A percentile compares a stretch with the other conserved stretches of the same genome.
Evolutionary conservation across 2,329 filamentous ascomycete genomes (phyloP).

Genomic region (Rhynchosporium graminicola): DNA sequence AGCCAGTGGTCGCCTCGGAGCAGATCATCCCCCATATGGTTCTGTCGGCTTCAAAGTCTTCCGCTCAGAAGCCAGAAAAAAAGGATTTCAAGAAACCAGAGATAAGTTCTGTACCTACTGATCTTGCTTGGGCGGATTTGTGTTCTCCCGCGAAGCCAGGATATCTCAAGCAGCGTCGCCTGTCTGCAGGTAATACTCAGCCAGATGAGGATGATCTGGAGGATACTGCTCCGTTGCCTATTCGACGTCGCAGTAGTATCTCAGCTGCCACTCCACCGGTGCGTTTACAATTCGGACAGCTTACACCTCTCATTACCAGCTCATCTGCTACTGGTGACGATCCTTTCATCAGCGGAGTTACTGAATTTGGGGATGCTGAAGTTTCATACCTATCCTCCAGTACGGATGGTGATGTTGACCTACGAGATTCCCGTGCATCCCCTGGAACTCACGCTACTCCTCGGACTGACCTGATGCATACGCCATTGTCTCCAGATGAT

Average conservation of each 20-base stretch:
- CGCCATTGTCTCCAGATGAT: background rate
- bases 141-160: slow-evolving; percentile 1
- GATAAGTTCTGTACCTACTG: background rate
- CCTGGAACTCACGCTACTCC: background rate
- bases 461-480: slow-evolving; percentile 10
- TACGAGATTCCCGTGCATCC: background rate
- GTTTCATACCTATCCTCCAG: slow-evolving; percentile 3
- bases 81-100: background rate
- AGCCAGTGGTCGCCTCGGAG: background rate
- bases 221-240: background rate
- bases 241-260: slow-evolving; percentile 6
- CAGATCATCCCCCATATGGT: background rate
- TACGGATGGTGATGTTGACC: slow-evolving; percentile 9
- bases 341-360: background rate
- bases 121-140: slow-evolving; percentile 12
- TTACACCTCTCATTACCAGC: background rate
- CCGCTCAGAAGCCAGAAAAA: background rate
- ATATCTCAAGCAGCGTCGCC: slow-evolving; percentile 3
- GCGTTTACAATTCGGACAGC: background rate
- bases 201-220: background rate
- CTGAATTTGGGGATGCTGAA: background rate
- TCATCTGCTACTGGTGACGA: slow-evolving; percentile 2
- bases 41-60: background rate
- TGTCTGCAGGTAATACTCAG: background rate
- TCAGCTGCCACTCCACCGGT: background rate